Percentiles rank a stretch among this genome's conserved stretches.
Evolutionary conservation across 1,284 basidiomycete species (phyloP).

Genomic region (Ustilago sp.): DNA sequence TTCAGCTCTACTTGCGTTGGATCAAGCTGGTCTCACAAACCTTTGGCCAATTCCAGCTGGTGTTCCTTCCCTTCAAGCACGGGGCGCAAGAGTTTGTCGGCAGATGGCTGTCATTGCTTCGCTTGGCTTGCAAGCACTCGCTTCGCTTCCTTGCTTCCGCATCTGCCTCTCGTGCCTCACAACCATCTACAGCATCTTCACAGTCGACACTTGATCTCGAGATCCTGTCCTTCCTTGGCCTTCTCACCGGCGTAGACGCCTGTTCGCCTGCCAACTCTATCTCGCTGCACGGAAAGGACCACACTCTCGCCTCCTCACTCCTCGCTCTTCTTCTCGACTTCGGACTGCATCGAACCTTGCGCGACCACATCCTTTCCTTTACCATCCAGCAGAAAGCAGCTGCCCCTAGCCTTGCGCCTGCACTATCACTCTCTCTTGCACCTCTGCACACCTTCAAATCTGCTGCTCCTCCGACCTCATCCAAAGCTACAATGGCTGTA

Average conservation of each 20-base stretch:
- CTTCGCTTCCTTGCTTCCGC: conserved; percentile 32
- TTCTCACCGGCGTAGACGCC: conserved; percentile 23
- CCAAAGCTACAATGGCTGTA: background rate
- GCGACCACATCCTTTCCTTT: conserved; percentile 40
- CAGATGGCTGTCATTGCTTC: conserved; percentile 29
- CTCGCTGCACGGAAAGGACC: background rate
- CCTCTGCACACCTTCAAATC: conserved; percentile 35
- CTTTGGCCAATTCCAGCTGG: conserved; percentile 16
- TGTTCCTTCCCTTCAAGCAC: conserved; percentile 28
- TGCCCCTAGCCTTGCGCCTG: conserved; percentile 19
- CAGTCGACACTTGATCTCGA: conserved; percentile 21
- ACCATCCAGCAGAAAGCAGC: conserved; percentile 31
- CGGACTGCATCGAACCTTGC: conserved; percentile 41
- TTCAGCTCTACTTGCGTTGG: conserved; percentile 25
- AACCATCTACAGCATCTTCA: background rate
- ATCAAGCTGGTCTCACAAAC: conserved; percentile 25
- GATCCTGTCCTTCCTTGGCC: conserved; percentile 31
- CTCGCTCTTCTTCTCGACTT: conserved; percentile 33
- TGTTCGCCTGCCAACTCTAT: conserved; percentile 27
- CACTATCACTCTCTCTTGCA: conserved; percentile 37
- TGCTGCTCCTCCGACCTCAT: background rate
- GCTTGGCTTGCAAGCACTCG: conserved; percentile 31
- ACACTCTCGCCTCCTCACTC: conserved; percentile 22
- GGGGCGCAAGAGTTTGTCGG: background rate
- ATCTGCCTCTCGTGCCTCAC: conserved; percentile 5